Percentiles rank a stretch among this genome's conserved stretches.
phyloP scores from a whole-genome alignment of 208 protist genomes.

The Wallacemonas collosoma region DNA sequence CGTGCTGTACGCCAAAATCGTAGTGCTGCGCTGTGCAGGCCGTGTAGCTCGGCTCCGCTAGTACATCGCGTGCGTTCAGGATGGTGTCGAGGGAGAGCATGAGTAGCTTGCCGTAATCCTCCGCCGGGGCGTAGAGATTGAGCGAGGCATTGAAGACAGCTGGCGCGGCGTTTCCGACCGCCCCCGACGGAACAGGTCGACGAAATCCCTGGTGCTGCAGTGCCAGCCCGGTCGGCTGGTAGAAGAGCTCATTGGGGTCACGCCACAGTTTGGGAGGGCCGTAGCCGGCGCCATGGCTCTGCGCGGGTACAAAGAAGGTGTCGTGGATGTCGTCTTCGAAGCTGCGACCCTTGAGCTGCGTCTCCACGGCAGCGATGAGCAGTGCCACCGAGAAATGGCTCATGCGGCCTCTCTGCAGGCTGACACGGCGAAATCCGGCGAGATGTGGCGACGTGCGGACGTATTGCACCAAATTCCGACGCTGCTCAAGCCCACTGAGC shows the following conservation, averaged over 20 bases:
- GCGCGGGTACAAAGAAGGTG: conserved; percentile 62
- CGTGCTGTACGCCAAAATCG: conserved; percentile 74
- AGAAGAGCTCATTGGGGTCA: conserved; percentile 82
- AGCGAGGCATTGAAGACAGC: conserved; percentile 71
- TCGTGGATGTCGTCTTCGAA: conserved; percentile 74
- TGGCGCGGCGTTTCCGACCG: conserved; percentile 56
- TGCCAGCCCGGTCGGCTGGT: conserved; percentile 72
- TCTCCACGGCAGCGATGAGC: conserved; percentile 74
- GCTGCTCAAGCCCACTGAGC: conserved; percentile 60
- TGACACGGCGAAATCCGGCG: conserved; percentile 17
- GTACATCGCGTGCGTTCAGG: conserved; percentile 49
- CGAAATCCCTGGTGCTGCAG: conserved; percentile 62
- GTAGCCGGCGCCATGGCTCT: conserved; percentile 71
- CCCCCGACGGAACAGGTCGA: conserved; percentile 36
- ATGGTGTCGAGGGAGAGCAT: conserved; percentile 78
- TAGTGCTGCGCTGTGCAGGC: conserved; percentile 30
- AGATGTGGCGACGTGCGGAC: conserved; percentile 37
- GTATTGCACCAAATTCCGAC: conserved; percentile 71
- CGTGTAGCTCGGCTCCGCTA: conserved; percentile 23
- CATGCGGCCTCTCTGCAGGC: conserved; percentile 24
- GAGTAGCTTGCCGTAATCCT: conserved; percentile 84
- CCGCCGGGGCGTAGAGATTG: conserved; percentile 75
- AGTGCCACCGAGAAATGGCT: conserved; percentile 80
- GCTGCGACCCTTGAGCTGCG: conserved; percentile 49
- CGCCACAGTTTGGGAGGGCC: conserved; percentile 73